Evolutionary conservation across 441 rosid species (phyloP), one percentile per base, ranked within the genome.

Genomic region (Erodium trifolium): DNA sequence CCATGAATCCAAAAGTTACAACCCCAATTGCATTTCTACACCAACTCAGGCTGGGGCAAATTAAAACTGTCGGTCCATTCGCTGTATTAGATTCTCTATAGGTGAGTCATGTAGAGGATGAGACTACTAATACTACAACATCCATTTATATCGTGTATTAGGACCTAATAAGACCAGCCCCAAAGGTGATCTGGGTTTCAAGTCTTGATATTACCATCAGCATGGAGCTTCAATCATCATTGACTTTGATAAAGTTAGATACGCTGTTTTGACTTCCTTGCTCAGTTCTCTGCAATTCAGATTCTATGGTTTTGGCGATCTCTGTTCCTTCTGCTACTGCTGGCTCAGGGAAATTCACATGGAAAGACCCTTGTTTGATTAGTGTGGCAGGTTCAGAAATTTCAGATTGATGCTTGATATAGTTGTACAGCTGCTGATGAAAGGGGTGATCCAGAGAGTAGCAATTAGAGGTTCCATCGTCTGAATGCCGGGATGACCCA

Each of bases 331-430:
- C 27, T 23, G 27, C 27, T 23, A 23, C 27, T 23, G 27, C 89
- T 51, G 88, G 82, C 71, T 88, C 91, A 12, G 98, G 96, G 19
- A 89, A 75, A 73, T 81, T 79, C 12, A 93, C 93, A 71, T 93
- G 97, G 80, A 93, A 82, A 19, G 97, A 91, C n/a, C 97, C 93
- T 69, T 91, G 97, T 68, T 87, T 91, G 75, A 83, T 71, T 37
- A 5, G 8, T 37, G 43, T 37, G 43, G 7, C 55, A 17, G 81
- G 82, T 66, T 80, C 73, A 0, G 29, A 67, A 9, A 68, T 73
- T 70, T 65, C 49, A 4, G 83, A 82, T 78, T 85, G 90, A 80
- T 87, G 87, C 76, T 87, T 91, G 73, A 88, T 82, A 83, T 88
- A 86, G 82, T 83, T 78, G 82, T 91, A 91, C 14, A 91, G 91